Evolutionary conservation across 345 rosid species (phyloP).

Genomic region (Hypericum androsaemum): DNA sequence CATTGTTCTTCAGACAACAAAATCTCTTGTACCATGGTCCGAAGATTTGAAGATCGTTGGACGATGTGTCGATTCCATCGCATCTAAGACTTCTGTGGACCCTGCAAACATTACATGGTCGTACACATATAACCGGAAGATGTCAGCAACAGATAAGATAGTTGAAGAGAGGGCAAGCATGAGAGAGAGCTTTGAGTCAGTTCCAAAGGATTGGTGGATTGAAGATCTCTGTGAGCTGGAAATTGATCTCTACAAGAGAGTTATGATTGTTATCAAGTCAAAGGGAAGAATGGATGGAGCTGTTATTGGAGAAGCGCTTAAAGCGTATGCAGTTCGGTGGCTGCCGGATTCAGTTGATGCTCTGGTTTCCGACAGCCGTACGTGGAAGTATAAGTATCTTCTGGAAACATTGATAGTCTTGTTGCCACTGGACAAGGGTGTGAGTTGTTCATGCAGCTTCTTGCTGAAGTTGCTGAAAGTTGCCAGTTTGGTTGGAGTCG

Average conservation of each 20-base stretch:
- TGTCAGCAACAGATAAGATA: slow-evolving; percentile 40
- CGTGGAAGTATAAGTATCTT: slow-evolving; percentile 39
- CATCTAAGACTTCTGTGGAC: slow-evolving; percentile 67
- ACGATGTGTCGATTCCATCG: slow-evolving; percentile 77
- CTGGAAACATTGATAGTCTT: slow-evolving; percentile 59
- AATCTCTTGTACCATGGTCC: slow-evolving; percentile 76
- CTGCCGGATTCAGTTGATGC: slow-evolving; percentile 58
- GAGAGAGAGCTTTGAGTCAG: slow-evolving; percentile 37
- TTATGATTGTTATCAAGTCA: slow-evolving; percentile 49
- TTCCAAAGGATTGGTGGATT: slow-evolving; percentile 96
- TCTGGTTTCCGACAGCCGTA: slow-evolving; percentile 36
- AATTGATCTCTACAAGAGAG: slow-evolving; percentile 60
- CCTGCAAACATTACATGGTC: slow-evolving; percentile 76
- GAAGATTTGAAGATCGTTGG: slow-evolving; percentile 83
- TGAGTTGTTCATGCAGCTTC: slow-evolving; percentile 65
- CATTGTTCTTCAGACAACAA: slow-evolving; percentile 77
- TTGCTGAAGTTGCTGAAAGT: slow-evolving; percentile 67
- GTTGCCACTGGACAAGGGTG: slow-evolving; percentile 53
- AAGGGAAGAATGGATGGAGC: slow-evolving; percentile 68
- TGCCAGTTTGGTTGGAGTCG: slow-evolving; percentile 48
- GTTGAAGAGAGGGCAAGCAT: slow-evolving; percentile 34
- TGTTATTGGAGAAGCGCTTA: slow-evolving; percentile 70
- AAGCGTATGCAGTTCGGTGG: slow-evolving; percentile 69
- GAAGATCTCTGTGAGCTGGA: slow-evolving; percentile 88
- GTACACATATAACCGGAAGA: slow-evolving; percentile 70